phyloP scores from a whole-genome alignment of 2,329 filamentous ascomycete species.

The Botrytis tulipae region DNA sequence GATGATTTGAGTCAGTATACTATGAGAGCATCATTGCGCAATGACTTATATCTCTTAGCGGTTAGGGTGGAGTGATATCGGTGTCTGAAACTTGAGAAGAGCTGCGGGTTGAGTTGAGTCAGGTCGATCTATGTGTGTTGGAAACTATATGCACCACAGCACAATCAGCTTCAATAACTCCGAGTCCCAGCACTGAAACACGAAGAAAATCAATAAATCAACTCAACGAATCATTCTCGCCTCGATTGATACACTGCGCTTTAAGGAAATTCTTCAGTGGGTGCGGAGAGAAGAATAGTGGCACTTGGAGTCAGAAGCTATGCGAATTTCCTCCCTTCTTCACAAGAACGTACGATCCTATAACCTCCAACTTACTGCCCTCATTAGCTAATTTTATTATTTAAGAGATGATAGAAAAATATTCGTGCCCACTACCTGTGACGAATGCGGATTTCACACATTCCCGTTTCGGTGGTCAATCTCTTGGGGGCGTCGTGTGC shows the following conservation, averaged over 20 bases:
- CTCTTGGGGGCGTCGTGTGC: background rate
- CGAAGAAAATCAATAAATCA: background rate
- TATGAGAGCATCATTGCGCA: background rate
- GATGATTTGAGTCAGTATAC: background rate
- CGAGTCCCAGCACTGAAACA: background rate
- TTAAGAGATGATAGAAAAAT: background rate
- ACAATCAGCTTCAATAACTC: background rate
- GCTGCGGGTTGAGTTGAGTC: background rate
- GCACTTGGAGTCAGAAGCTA: background rate
- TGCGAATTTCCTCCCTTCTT: background rate
- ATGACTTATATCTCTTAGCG: background rate
- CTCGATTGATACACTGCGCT: no score
- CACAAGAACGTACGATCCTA: background rate
- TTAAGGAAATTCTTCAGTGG: no score
- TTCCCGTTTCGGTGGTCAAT: background rate
- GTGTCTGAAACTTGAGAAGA: no score
- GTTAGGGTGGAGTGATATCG: background rate
- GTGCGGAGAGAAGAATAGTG: background rate
- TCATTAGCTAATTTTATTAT: background rate
- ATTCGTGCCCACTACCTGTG: background rate
- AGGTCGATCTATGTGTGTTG: background rate
- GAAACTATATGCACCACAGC: background rate
- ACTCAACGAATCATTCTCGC: background rate
- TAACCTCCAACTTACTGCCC: no score
- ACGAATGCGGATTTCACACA: background rate